Percentiles rank a stretch among this genome's conserved stretches.
phyloP scores from a whole-genome alignment of 352 stramenopile species.

The Pythium dissotocum region DNA sequence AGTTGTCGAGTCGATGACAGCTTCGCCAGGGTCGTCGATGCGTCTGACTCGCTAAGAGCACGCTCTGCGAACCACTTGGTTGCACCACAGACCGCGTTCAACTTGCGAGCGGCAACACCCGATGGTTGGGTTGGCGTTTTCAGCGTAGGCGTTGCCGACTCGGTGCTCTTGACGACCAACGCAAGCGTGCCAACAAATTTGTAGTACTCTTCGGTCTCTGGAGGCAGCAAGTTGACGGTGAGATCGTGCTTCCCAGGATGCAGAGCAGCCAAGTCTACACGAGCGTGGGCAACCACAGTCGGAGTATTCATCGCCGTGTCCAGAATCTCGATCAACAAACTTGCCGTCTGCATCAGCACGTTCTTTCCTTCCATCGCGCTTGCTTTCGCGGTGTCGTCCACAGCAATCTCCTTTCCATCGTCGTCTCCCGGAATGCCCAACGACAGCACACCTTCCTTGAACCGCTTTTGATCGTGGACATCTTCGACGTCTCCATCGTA shows the following conservation, averaged over 20 bases:
- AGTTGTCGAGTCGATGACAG: not conserved
- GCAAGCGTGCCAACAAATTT: constrained; percentile 53
- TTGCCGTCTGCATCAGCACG: constrained; percentile 37
- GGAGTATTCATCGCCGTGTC: constrained; percentile 28
- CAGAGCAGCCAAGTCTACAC: constrained; percentile 50
- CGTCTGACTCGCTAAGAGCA: not conserved
- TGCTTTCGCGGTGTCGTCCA: not conserved
- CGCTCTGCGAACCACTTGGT: constrained; percentile 21
- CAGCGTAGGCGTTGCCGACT: constrained; percentile 16
- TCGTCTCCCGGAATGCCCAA: not conserved
- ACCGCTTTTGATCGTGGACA: constrained; percentile 26
- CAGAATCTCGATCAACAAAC: constrained; percentile 52
- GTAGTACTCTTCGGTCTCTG: constrained; percentile 43
- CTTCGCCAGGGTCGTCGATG: not conserved
- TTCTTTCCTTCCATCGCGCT: constrained; percentile 24
- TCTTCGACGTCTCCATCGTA: constrained; percentile 25
- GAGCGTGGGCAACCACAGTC: constrained; percentile 41
- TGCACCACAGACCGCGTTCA: constrained; percentile 17
- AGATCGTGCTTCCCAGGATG: constrained; percentile 41
- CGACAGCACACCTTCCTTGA: constrained; percentile 1
- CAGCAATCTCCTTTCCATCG: constrained; percentile 9
- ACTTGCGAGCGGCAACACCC: not conserved
- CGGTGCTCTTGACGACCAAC: constrained; percentile 33
- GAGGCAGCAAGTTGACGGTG: constrained; percentile 42
- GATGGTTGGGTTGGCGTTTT: not conserved